Conservation (phyloP, 1,284 basidiomycete genomes). For the Sanghuangporus weigelae region DNA sequence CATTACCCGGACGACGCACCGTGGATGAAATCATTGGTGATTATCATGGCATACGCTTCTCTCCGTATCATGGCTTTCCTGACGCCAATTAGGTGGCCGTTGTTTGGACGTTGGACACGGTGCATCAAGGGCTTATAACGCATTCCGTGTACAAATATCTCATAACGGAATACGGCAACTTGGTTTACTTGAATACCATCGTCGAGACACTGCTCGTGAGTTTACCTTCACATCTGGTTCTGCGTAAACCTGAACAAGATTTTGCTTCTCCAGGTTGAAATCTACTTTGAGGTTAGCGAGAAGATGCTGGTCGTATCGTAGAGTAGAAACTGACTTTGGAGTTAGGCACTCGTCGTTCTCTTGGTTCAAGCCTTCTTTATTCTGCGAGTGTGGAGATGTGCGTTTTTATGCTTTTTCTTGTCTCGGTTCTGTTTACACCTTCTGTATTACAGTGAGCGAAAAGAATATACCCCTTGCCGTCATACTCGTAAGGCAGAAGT, state of each 20-base stretch:
- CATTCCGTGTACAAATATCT: constrained; percentile 18
- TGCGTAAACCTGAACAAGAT: not conserved
- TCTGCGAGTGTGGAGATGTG: constrained; percentile 16
- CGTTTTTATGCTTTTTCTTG: not conserved
- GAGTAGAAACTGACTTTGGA: not conserved
- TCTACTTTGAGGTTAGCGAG: constrained; percentile 1
- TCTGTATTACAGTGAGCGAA: constrained; percentile 6
- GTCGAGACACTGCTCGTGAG: constrained; percentile 13
- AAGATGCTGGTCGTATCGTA: not conserved
- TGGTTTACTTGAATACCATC: constrained; percentile 4
- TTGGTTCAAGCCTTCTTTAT: constrained; percentile 16
- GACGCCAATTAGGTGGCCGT: constrained; percentile 2
- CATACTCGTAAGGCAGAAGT: not conserved
- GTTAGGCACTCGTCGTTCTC: constrained; percentile 11
- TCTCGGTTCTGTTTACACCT: not conserved
- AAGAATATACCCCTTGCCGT: constrained; percentile 8
- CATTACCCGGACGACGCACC: constrained; percentile 9
- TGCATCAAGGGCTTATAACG: constrained; percentile 17
- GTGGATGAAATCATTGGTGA: constrained; percentile 12
- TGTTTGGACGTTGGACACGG: constrained; percentile 15
- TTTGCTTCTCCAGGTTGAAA: constrained; percentile 1
- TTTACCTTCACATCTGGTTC: not conserved
- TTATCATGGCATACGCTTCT: not conserved
- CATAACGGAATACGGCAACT: constrained; percentile 15
- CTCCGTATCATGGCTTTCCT: not conserved